Evolutionary conservation across 345 rosid genomes (phyloP).

Genomic region (Ceriops tagal): DNA sequence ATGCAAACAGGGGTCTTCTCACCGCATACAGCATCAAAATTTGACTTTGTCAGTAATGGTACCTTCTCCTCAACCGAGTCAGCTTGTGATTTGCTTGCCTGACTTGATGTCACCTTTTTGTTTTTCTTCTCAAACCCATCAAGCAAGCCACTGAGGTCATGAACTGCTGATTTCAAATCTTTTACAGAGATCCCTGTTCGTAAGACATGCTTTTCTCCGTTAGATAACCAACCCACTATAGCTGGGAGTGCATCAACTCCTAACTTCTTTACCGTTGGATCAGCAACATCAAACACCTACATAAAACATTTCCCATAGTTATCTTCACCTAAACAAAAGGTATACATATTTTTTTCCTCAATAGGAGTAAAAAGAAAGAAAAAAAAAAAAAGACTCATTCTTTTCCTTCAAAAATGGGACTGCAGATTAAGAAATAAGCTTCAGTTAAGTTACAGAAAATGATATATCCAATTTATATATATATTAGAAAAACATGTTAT

Average conservation of each 20-base stretch:
- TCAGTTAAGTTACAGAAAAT: neutral
- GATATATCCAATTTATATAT: neutral
- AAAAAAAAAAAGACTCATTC: neutral
- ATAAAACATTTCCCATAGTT: neutral
- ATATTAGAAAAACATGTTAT: no score
- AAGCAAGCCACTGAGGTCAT: constrained; percentile 56
- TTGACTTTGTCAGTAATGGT: constrained; percentile 46
- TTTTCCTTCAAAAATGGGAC: neutral
- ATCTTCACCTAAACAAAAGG: neutral
- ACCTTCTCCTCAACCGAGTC: constrained; percentile 37
- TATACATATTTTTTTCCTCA: neutral
- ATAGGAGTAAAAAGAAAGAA: neutral
- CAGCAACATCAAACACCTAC: constrained; percentile 65
- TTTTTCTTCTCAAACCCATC: constrained; percentile 70
- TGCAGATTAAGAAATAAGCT: neutral
- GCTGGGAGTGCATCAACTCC: constrained; percentile 81
- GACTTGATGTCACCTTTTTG: constrained; percentile 53
- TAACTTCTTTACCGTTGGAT: constrained; percentile 46
- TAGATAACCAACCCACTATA: constrained; percentile 77
- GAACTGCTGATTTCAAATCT: constrained; percentile 63
- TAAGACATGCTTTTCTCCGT: constrained; percentile 68
- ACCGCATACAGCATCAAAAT: constrained; percentile 63
- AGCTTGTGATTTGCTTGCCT: constrained; percentile 35
- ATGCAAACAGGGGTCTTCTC: constrained; percentile 71
- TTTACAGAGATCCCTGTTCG: constrained; percentile 70